Percentiles rank a stretch among this genome's conserved stretches.
Conservation (phyloP, 1,139 yeast genomes). For the Saccharomyces hybrid region DNA sequence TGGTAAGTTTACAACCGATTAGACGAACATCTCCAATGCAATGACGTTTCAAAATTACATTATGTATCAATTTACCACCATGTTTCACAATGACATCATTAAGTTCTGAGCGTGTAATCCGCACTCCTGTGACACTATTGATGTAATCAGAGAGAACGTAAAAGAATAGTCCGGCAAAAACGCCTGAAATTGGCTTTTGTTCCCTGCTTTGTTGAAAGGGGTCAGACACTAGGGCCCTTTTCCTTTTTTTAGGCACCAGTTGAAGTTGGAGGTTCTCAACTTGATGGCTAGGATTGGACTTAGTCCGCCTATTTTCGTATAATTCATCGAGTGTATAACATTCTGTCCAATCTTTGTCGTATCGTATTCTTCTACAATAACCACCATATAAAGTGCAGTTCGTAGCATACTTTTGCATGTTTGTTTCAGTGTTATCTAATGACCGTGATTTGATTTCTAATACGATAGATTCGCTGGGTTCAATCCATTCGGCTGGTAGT, state of each 20-base stretch:
- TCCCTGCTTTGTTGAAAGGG: background rate
- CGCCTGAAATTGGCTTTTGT: constrained; percentile 6
- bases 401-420: constrained; percentile 46
- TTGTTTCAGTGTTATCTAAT: constrained; percentile 42
- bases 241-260: constrained; percentile 17
- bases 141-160: constrained; percentile 40
- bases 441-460: constrained; percentile 83
- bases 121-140: constrained; percentile 26
- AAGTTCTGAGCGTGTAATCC: constrained; percentile 36
- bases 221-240: background rate
- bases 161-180: constrained; percentile 35
- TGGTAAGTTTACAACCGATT: constrained; percentile 46
- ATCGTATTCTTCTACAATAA: constrained; percentile 59
- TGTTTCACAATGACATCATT: constrained; percentile 36
- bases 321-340: constrained; percentile 38
- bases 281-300: constrained; percentile 6
- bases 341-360: constrained; percentile 56
- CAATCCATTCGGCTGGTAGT: constrained; percentile 68
- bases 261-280: constrained; percentile 15
- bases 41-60: constrained; percentile 15
- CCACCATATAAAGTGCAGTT: constrained; percentile 72
- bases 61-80: constrained; percentile 43
- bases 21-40: constrained; percentile 14
- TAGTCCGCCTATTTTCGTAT: background rate
- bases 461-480: constrained; percentile 69